phyloP scores from a whole-genome alignment of 129 eudicot species.

The Heracleum sosnowskyi region DNA sequence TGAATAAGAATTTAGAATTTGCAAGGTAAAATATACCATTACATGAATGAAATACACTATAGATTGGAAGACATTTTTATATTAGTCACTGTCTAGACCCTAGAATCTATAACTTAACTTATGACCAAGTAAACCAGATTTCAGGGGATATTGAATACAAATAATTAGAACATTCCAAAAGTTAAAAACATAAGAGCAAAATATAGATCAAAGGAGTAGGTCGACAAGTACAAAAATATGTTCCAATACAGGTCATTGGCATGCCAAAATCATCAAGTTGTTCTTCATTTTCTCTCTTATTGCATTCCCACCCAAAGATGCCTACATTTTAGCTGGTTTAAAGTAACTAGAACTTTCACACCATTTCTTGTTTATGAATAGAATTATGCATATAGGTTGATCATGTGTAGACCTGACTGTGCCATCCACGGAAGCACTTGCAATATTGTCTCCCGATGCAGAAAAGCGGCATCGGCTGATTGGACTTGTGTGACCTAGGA shows the following conservation, averaged over 20 bases:
- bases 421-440: slow-evolving; percentile 98
- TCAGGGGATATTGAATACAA: neutral
- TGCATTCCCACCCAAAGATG: neutral
- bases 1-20: slow-evolving; percentile 23
- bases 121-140: neutral
- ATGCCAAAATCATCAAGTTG: neutral
- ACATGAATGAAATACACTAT: slow-evolving; percentile 4
- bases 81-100: neutral
- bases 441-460: slow-evolving; percentile 91
- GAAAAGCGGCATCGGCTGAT: slow-evolving; percentile 92
- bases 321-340: neutral
- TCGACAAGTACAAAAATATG: neutral
- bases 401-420: slow-evolving; percentile 62
- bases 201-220: neutral
- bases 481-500: slow-evolving; percentile 94
- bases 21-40: neutral
- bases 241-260: neutral
- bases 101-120: neutral
- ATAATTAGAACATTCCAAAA: neutral
- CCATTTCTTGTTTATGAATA: neutral
- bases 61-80: neutral
- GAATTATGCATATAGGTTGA: neutral
- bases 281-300: neutral
- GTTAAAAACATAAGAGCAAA: neutral
- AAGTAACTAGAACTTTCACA: neutral